Evolutionary conservation across 768 basidiomycete genomes (phyloP).

Genomic region (Dioszegia crocea): DNA sequence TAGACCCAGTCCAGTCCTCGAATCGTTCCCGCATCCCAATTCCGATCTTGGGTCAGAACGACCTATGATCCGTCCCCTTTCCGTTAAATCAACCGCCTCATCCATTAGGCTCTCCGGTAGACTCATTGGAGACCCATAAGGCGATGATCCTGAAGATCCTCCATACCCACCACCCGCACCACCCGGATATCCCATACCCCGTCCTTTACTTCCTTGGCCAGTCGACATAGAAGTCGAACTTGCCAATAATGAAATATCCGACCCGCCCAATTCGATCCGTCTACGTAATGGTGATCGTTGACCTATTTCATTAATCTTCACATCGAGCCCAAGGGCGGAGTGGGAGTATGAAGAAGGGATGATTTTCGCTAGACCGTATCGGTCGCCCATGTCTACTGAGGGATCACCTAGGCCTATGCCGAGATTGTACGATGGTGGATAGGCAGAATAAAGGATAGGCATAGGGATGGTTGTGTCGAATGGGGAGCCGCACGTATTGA

Average conservation of each 20-base stretch:
- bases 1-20: too few species aligned
- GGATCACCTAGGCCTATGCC: slow-evolving; percentile 12
- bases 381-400: slow-evolving; percentile 17
- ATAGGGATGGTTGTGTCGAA: not conserved
- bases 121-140: slow-evolving; percentile 20
- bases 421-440: not conserved
- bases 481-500: not conserved
- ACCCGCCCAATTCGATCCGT: slow-evolving; percentile 11
- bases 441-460: not conserved
- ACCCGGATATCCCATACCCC: slow-evolving; percentile 6
- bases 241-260: slow-evolving; percentile 10
- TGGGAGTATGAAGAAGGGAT: not conserved
- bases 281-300: slow-evolving; percentile 4
- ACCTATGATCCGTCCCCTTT: not conserved
- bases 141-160: too few species aligned
- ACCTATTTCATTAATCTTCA: slow-evolving; percentile 4
- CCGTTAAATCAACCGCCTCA: slow-evolving; percentile 20
- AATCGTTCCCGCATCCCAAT: too few species aligned
- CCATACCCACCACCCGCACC: too few species aligned
- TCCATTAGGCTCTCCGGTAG: slow-evolving; percentile 22
- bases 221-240: slow-evolving; percentile 2
- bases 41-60: too few species aligned
- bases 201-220: slow-evolving; percentile 6
- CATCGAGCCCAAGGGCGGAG: slow-evolving; percentile 11
- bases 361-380: slow-evolving; percentile 14